Evolutionary conservation across 768 basidiomycete genomes (phyloP), one percentile per base, ranked within the genome.

Genomic region (Tylopilus rubrobrunneus): DNA sequence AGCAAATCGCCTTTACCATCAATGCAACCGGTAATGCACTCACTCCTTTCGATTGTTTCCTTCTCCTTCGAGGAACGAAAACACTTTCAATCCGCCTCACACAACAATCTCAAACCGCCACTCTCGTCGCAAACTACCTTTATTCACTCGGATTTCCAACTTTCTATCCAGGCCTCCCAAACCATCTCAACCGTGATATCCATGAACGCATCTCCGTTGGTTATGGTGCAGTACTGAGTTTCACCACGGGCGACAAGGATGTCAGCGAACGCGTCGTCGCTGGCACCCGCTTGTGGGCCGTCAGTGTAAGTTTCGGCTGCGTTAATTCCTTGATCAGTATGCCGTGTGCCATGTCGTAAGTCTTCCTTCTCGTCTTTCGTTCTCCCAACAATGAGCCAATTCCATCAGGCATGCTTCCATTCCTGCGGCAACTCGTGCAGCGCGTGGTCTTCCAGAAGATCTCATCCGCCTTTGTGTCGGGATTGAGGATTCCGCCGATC

Each of bases 261-360:
- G 67, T 98, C 55, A 95, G 92, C 67, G 94, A 98, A 71, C 82
- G 86, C 48, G 89, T 98, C 56, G 94, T 99, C 9, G 96, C 88
- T 6, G 89, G 86, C 1, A 91, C 97, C 15, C 80, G 93, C 49
- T 75, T 99, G 27, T 99, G 96, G 95, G 92, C 95, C 19, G 98
- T 99, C 65, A 92, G 89, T 57, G 97, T 99, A 62, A 94, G 92
- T 67, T 99, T 99, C 65, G 97, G 97, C 31, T 94, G 91, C 60
- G 95, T 99, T 56, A 99, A 99, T 75, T 93, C 91, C 65, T 70
- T 99, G 69, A 98, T 98, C 73, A 93, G 90, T 59, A 98, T 99
- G 96, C 97, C 97, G 36, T 98, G 97, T 69, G 85, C 92, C 62
- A 98, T 99, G 97, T 97, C 94, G 96, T 98, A 71, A 75, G 95